phyloP scores from a whole-genome alignment of 2,329 filamentous ascomycete species.

The Claviceps pusilla region DNA sequence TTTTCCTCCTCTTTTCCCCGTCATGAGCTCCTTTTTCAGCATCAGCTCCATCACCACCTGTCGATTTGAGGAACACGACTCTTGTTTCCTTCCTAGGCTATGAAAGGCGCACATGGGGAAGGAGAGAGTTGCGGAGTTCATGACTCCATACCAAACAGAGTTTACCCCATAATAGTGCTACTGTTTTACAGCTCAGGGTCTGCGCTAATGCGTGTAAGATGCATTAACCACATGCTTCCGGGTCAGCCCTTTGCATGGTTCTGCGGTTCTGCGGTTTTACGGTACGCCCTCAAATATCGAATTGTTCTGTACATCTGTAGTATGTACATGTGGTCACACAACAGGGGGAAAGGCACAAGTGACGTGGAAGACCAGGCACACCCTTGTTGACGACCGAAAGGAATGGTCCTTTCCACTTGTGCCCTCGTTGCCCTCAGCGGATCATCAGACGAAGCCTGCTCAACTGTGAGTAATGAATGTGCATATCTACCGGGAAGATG shows the following conservation, averaged over 20 bases:
- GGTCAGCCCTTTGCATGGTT: neutral
- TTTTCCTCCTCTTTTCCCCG: too few species aligned
- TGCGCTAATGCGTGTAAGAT: neutral
- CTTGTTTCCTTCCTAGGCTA: too few species aligned
- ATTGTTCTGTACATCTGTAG: neutral
- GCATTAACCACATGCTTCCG: neutral
- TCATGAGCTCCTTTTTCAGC: too few species aligned
- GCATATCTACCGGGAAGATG: neutral
- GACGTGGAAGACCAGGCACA: neutral
- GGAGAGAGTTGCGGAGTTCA: too few species aligned
- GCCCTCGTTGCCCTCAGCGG: neutral
- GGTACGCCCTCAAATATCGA: neutral
- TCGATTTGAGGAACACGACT: too few species aligned
- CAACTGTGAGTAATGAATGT: neutral
- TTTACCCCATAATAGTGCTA: neutral
- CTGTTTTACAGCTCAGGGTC: too few species aligned
- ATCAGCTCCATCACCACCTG: too few species aligned
- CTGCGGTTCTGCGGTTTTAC: neutral
- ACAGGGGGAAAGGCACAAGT: neutral
- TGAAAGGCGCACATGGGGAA: too few species aligned
- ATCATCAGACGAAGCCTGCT: neutral
- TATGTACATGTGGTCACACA: neutral
- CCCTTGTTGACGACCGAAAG: neutral
- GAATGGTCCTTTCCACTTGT: neutral
- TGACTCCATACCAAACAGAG: too few species aligned